Conservation (phyloP, 805 yeast species). For the Saccharomyces cerevisiae region DNA sequence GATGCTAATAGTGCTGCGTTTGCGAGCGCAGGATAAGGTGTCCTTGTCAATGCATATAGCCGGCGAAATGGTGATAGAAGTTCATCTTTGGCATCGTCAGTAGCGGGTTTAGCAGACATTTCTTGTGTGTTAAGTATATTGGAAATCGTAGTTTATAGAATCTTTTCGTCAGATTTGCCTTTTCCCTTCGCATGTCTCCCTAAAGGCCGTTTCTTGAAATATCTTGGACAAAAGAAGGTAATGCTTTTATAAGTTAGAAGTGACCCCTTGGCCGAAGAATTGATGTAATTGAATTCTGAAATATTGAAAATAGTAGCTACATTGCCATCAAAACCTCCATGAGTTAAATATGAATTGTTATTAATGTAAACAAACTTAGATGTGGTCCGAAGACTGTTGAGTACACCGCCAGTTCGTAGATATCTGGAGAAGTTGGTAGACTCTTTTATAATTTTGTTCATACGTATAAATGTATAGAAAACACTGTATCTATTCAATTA, state of each 20-base stretch:
- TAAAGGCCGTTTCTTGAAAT: background rate
- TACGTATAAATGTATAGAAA: background rate
- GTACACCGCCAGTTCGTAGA: background rate
- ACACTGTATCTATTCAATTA: background rate
- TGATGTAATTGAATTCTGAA: background rate
- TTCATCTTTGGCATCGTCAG: background rate
- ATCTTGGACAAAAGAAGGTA: background rate
- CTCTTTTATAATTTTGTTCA: background rate
- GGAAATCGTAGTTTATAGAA: background rate
- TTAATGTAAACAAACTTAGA: background rate
- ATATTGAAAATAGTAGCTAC: background rate
- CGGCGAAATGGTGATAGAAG: conserved; percentile 5
- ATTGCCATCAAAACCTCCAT: background rate
- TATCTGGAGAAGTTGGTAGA: background rate
- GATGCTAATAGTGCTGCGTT: conserved; percentile 33
- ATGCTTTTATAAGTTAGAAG: background rate
- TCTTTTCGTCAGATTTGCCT: background rate
- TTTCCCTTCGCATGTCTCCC: background rate
- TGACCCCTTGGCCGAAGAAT: background rate
- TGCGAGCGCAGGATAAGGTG: conserved; percentile 43
- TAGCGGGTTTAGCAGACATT: background rate
- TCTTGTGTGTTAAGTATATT: background rate
- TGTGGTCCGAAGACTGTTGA: background rate
- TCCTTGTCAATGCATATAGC: conserved; percentile 29
- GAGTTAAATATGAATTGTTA: too few species aligned